Conservation (phyloP, 768 basidiomycete genomes). For the Lactarius psammicola region DNA sequence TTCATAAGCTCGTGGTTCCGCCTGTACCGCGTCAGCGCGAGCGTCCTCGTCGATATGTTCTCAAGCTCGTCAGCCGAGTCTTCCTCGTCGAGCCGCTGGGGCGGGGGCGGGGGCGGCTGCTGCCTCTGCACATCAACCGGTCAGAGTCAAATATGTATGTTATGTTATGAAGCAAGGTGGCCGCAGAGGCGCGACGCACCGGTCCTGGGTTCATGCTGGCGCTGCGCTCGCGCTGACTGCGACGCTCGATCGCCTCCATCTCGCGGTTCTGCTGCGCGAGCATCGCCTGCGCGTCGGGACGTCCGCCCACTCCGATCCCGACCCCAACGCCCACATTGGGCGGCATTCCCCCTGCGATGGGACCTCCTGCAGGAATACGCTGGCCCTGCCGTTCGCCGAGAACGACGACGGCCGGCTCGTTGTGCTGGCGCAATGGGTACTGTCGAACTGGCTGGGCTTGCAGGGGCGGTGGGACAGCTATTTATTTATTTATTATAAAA, state of each 20-base stretch:
- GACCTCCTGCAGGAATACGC: slow-evolving; percentile 42
- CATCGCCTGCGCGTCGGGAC: slow-evolving; percentile 53
- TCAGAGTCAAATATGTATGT: neutral
- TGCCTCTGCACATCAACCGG: slow-evolving; percentile 7
- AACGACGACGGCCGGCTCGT: slow-evolving; percentile 68
- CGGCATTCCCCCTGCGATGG: slow-evolving; percentile 15
- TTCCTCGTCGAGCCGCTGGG: slow-evolving; percentile 29
- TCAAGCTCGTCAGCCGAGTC: slow-evolving; percentile 55
- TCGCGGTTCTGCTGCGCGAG: slow-evolving; percentile 68
- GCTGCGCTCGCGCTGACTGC: slow-evolving; percentile 41
- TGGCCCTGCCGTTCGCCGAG: slow-evolving; percentile 71
- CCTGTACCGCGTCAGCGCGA: slow-evolving; percentile 69
- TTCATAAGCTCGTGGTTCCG: slow-evolving; percentile 86
- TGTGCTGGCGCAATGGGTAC: slow-evolving; percentile 67
- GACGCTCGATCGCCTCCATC: slow-evolving; percentile 69
- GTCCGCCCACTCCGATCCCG: slow-evolving; percentile 18
- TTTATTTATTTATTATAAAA: slow-evolving; percentile 17
- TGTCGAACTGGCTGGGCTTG: slow-evolving; percentile 61
- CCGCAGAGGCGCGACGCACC: slow-evolving; percentile 2
- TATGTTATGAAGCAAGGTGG: neutral
- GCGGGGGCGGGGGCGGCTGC: slow-evolving; percentile 13
- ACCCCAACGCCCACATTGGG: slow-evolving; percentile 17
- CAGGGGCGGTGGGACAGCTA: slow-evolving; percentile 60
- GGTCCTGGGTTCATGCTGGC: slow-evolving; percentile 32
- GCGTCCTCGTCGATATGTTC: slow-evolving; percentile 65